phyloP scores from a whole-genome alignment of 2,329 filamentous ascomycete genomes.

The Xylariaceae sp. region DNA sequence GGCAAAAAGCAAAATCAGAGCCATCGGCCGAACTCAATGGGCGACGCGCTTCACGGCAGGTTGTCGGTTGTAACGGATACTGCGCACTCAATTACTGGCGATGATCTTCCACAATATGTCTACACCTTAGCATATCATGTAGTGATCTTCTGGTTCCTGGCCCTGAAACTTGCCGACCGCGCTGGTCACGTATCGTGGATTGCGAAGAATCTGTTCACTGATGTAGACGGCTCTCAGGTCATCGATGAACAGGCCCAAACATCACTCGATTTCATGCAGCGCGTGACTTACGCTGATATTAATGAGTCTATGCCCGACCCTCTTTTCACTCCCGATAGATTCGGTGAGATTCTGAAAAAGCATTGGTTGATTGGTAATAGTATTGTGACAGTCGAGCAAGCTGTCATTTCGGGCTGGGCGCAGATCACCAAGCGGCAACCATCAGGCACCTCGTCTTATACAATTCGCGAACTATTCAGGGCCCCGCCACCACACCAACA shows the following conservation, averaged over 20 bases:
- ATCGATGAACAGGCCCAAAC: constrained; percentile 92
- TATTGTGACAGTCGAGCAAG: constrained; percentile 70
- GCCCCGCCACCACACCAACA: constrained; percentile 56
- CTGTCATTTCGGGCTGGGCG: constrained; percentile 61
- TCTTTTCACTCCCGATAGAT: constrained; percentile 60
- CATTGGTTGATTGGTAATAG: constrained; percentile 72
- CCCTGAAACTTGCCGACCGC: constrained; percentile 78
- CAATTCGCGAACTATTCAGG: constrained; percentile 56
- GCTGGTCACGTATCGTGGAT: constrained; percentile 87
- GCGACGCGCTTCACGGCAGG: constrained; percentile 36
- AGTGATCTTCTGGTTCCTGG: constrained; percentile 95
- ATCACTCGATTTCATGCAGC: constrained; percentile 91
- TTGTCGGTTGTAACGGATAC: constrained; percentile 19
- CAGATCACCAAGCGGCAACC: constrained; percentile 69
- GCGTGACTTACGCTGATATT: constrained; percentile 79
- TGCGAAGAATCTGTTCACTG: constrained; percentile 76
- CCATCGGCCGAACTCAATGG: constrained; percentile 42
- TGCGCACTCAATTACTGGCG: constrained; percentile 40
- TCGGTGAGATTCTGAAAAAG: constrained; percentile 63
- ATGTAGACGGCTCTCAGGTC: constrained; percentile 67
- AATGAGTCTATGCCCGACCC: constrained; percentile 69
- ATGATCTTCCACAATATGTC: constrained; percentile 88
- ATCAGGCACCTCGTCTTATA: constrained; percentile 60
- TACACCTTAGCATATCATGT: constrained; percentile 92
- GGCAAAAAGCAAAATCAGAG: constrained; percentile 54